Evolutionary conservation across 2,329 filamentous ascomycete genomes (phyloP).

Genomic region (Calonectria naviculata): DNA sequence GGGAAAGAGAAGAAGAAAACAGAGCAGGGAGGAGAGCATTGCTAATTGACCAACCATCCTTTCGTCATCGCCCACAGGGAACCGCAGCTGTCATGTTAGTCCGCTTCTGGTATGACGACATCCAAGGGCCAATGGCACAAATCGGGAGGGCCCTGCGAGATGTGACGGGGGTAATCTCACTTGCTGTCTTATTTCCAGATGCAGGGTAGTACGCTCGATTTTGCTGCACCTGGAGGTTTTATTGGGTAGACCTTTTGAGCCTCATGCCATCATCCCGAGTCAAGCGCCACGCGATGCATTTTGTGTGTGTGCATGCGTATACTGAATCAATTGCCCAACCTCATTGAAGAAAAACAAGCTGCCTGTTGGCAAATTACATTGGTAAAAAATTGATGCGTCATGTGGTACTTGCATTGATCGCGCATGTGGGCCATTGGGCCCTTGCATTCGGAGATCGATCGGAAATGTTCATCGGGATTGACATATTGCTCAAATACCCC

Average conservation of each 20-base stretch:
- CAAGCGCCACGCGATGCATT: neutral
- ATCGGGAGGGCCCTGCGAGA: neutral
- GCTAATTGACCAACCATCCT: neutral
- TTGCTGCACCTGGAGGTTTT: neutral
- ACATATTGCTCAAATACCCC: too few relatives aligned
- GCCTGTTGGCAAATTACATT: too few relatives aligned
- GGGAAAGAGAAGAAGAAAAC: neutral
- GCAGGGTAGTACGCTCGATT: neutral
- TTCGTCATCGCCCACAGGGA: neutral
- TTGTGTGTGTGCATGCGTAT: neutral
- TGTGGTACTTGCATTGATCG: too few relatives aligned
- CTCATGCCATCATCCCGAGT: neutral
- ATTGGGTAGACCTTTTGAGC: neutral
- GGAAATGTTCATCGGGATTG: too few relatives aligned
- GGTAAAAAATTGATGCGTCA: too few relatives aligned
- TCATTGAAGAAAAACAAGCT: too few relatives aligned
- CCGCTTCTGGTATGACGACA: neutral
- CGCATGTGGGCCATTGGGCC: too few relatives aligned
- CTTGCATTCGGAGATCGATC: too few relatives aligned
- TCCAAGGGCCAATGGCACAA: neutral
- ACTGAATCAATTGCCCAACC: neutral
- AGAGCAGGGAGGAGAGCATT: neutral
- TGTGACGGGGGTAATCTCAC: neutral
- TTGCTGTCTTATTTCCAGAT: neutral
- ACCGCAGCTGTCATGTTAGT: neutral